Evolutionary conservation across 108 stramenopile species (phyloP).

Genomic region (Cyclostephanos tholiformis): DNA sequence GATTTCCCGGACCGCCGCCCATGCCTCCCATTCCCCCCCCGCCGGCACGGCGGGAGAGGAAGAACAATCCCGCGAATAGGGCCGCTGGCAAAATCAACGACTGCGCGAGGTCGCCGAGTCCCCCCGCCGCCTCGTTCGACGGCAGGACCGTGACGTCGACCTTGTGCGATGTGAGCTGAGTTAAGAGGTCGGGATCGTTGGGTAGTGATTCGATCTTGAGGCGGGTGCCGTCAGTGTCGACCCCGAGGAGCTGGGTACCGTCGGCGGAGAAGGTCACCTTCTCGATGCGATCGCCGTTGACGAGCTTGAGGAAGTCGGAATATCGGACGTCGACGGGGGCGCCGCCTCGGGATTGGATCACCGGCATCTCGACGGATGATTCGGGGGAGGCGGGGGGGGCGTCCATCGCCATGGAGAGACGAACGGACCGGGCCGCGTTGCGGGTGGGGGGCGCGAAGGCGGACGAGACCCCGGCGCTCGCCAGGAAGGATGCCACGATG

Average conservation of each 20-base stretch:
- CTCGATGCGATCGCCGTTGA: constrained; percentile 65
- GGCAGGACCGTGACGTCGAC: constrained; percentile 91
- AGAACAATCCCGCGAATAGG: constrained; percentile 91
- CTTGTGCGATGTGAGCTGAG: constrained; percentile 90
- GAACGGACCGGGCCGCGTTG: not conserved
- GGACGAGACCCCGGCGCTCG: constrained; percentile 14
- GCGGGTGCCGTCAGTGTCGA: constrained; percentile 88
- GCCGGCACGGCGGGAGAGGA: constrained; percentile 83
- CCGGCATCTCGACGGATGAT: constrained; percentile 41
- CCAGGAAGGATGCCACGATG: constrained; percentile 32
- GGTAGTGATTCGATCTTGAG: constrained; percentile 90
- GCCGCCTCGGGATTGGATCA: constrained; percentile 59
- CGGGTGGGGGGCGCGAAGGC: constrained; percentile 35
- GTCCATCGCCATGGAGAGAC: constrained; percentile 49
- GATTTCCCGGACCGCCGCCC: constrained; percentile 41
- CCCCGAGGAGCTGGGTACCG: constrained; percentile 51
- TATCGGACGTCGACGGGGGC: constrained; percentile 74
- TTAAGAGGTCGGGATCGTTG: constrained; percentile 92
- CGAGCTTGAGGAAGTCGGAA: constrained; percentile 71
- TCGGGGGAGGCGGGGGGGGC: constrained; percentile 34
- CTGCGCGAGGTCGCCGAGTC: constrained; percentile 81
- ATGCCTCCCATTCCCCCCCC: constrained; percentile 61
- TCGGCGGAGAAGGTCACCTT: constrained; percentile 88
- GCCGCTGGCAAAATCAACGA: constrained; percentile 84
- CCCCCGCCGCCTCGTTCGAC: constrained; percentile 71